Evolutionary conservation across 2,329 filamentous ascomycete genomes (phyloP).

Genomic region (Pezicula radicicola): DNA sequence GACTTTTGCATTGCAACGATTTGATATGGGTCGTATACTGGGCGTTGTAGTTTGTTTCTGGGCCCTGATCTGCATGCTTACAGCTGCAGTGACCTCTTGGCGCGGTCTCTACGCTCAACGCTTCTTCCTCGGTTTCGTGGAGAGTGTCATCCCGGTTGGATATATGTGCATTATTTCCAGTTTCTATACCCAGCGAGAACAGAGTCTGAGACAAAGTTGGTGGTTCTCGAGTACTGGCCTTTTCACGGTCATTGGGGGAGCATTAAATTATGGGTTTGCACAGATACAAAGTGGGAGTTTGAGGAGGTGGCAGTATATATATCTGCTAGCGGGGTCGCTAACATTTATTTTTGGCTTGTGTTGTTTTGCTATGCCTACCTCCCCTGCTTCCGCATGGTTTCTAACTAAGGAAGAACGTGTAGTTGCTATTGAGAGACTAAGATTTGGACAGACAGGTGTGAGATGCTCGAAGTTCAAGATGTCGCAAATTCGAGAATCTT

Average conservation of each 20-base stretch:
- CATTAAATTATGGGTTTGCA: constrained; percentile 65
- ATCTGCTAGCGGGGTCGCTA: constrained; percentile 59
- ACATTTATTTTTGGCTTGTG: constrained; percentile 62
- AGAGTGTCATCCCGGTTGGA: constrained; percentile 62
- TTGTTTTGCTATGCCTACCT: constrained; percentile 65
- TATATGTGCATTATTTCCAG: constrained; percentile 63
- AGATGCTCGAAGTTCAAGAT: constrained; percentile 58
- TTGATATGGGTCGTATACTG: constrained; percentile 62
- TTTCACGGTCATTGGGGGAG: constrained; percentile 61
- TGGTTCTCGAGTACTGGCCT: constrained; percentile 57
- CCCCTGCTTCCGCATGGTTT: constrained; percentile 67
- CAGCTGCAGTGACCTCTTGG: constrained; percentile 62
- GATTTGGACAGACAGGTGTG: constrained; percentile 61
- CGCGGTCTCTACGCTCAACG: constrained; percentile 64
- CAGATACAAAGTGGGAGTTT: constrained; percentile 54
- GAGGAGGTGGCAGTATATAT: constrained; percentile 68
- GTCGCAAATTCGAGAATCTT: constrained; percentile 54
- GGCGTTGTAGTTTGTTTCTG: constrained; percentile 63
- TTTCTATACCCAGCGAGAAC: constrained; percentile 64
- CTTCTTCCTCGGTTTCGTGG: constrained; percentile 60
- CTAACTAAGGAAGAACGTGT: constrained; percentile 59
- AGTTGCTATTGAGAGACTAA: constrained; percentile 61
- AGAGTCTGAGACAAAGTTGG: constrained; percentile 61
- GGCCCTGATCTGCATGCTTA: constrained; percentile 65
- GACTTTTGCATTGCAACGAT: constrained; percentile 67